phyloP scores from a whole-genome alignment of 2,329 filamentous ascomycete species.

The Trichoderma cornu-damae region DNA sequence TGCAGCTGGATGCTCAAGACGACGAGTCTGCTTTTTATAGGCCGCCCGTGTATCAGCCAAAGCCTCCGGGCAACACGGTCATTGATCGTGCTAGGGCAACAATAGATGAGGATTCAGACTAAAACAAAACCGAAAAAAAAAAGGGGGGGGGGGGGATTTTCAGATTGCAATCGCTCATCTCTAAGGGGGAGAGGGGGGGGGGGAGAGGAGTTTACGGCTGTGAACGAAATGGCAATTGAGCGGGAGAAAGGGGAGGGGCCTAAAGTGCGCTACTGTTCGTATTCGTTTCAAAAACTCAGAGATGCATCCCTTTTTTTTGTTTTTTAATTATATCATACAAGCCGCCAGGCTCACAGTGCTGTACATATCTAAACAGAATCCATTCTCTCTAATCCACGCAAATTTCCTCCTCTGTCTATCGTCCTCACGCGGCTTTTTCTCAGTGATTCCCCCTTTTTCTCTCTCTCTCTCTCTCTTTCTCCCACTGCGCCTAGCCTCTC shows the following conservation, averaged over 20 bases:
- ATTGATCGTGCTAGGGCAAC: constrained; percentile 55
- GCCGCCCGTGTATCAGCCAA: constrained; percentile 52
- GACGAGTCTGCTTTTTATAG: constrained; percentile 66
- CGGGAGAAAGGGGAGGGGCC: background rate
- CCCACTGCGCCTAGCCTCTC: constrained; percentile 1
- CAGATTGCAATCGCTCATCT: background rate
- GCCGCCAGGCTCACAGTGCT: constrained; percentile 26
- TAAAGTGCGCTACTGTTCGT: background rate
- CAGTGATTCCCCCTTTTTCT: too few species aligned
- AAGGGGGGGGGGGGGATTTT: too few species aligned
- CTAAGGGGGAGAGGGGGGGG: too few species aligned
- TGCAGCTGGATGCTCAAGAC: constrained; percentile 92
- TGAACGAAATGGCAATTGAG: background rate
- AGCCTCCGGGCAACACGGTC: constrained; percentile 52
- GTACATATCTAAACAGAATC: constrained; percentile 20
- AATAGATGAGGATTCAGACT: constrained; percentile 58
- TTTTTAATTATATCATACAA: constrained; percentile 35
- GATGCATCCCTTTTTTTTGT: constrained; percentile 23
- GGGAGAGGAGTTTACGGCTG: background rate
- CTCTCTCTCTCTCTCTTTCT: too few species aligned
- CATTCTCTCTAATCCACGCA: constrained; percentile 15
- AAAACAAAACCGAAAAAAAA: too few species aligned
- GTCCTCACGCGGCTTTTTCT: too few species aligned
- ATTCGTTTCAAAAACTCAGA: constrained; percentile 22
- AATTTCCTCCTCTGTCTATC: constrained; percentile 1